Evolutionary conservation across 106 monocot species (phyloP).

Genomic region (Dendrobium huoshanense): DNA sequence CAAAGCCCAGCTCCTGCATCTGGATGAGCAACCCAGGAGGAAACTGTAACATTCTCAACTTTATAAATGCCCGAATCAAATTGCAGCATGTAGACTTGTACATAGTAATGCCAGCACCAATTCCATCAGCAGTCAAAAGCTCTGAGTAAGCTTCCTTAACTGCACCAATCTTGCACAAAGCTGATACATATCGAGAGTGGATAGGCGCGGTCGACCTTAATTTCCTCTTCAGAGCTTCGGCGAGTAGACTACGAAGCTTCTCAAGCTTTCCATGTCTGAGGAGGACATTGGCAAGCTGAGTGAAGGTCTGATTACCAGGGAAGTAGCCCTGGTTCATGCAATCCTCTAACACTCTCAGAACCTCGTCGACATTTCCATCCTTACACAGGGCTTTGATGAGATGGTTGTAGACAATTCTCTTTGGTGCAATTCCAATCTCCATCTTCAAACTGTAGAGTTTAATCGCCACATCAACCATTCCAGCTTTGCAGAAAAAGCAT

Average conservation of each 20-base stretch:
- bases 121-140: slow-evolving; percentile 22
- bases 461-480: slow-evolving; percentile 63
- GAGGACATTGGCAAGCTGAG: slow-evolving; percentile 38
- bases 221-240: slow-evolving; percentile 42
- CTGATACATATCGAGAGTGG: slow-evolving; percentile 43
- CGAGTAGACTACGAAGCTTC: slow-evolving; percentile 52
- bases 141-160: slow-evolving; percentile 51
- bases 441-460: slow-evolving; percentile 44
- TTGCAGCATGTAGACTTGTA: slow-evolving; percentile 36
- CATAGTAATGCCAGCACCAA: slow-evolving; percentile 12
- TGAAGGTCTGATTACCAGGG: slow-evolving; percentile 54
- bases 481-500: slow-evolving; percentile 92
- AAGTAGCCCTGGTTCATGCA: slow-evolving; percentile 62
- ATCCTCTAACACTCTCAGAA: slow-evolving; percentile 50
- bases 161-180: slow-evolving; percentile 53
- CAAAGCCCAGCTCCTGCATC: slow-evolving; percentile 70
- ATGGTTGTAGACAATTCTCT: slow-evolving; percentile 37
- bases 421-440: slow-evolving; percentile 66
- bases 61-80: slow-evolving; percentile 55
- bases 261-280: slow-evolving; percentile 53
- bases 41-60: slow-evolving; percentile 37
- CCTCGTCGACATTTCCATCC: slow-evolving; percentile 38
- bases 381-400: slow-evolving; percentile 63
- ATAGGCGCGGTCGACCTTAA: slow-evolving; percentile 19
- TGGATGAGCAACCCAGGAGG: slow-evolving; percentile 52